Conservation (phyloP, 257 asterid species). For the Fraxinus excelsior region DNA sequence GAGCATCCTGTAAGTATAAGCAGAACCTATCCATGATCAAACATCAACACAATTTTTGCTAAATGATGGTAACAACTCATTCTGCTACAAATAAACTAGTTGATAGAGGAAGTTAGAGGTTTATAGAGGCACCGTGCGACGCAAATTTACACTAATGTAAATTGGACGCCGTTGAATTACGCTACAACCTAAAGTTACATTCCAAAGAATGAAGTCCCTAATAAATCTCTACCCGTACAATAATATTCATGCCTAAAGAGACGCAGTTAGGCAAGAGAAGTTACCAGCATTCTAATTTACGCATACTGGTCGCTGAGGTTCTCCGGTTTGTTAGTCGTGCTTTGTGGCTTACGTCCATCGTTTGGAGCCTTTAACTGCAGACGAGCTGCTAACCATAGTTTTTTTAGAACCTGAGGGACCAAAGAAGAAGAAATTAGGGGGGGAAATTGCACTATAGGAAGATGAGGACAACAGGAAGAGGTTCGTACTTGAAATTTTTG, state of each 20-base stretch:
- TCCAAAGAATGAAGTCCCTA: neutral
- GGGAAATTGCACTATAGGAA: neutral
- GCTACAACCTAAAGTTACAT: neutral
- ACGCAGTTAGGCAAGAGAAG: neutral
- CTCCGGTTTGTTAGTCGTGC: neutral
- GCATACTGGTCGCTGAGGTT: neutral
- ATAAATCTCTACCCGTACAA: neutral
- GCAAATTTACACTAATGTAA: neutral
- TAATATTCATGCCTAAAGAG: neutral
- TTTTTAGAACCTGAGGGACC: slow-evolving; percentile 56
- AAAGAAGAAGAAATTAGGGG: neutral
- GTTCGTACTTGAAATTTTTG: slow-evolving; percentile 60
- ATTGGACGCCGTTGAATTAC: neutral
- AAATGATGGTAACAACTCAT: neutral
- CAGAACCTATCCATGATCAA: neutral
- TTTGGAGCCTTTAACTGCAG: slow-evolving; percentile 50
- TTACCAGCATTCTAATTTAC: slow-evolving; percentile 29
- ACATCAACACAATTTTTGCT: neutral
- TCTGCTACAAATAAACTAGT: neutral
- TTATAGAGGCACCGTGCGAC: neutral
- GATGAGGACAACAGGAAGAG: neutral
- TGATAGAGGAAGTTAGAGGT: neutral
- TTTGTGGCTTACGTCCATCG: slow-evolving; percentile 43
- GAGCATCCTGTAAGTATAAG: neutral
- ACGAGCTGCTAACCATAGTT: slow-evolving; percentile 47